Conservation (phyloP, 306 rosid species). For the Bauhinia variegata region DNA sequence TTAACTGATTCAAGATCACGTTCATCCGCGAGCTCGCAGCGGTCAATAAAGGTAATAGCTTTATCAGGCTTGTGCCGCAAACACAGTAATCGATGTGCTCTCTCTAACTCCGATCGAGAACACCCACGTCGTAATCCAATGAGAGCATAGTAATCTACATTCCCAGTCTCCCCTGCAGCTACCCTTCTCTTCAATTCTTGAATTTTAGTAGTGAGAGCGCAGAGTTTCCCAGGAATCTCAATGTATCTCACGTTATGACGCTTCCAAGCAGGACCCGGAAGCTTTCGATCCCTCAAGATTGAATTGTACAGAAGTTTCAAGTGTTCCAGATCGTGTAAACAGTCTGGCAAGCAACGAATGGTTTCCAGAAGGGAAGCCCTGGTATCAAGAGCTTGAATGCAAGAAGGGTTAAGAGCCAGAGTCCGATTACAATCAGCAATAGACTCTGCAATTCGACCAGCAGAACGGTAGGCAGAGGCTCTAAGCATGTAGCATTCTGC, state of each 20-base stretch:
- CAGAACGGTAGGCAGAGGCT: constrained; percentile 66
- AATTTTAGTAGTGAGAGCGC: constrained; percentile 60
- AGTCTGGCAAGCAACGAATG: constrained; percentile 82
- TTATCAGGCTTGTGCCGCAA: constrained; percentile 90
- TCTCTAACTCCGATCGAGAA: constrained; percentile 83
- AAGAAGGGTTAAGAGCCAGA: constrained; percentile 70
- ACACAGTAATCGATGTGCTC: constrained; percentile 70
- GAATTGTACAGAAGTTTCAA: constrained; percentile 84
- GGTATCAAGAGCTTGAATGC: constrained; percentile 84
- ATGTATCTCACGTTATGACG: constrained; percentile 75
- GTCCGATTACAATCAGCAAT: constrained; percentile 94
- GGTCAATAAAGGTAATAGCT: constrained; percentile 64
- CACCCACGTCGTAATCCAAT: constrained; percentile 87
- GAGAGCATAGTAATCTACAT: constrained; percentile 77
- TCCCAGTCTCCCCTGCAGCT: constrained; percentile 67
- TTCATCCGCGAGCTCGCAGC: constrained; percentile 79
- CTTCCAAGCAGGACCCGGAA: constrained; percentile 92
- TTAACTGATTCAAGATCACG: constrained; percentile 70
- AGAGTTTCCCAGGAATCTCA: constrained; percentile 86
- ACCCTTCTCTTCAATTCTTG: constrained; percentile 72
- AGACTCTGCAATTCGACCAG: constrained; percentile 81
- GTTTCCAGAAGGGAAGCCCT: constrained; percentile 79
- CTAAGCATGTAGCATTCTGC: constrained; percentile 89
- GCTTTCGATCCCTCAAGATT: constrained; percentile 77
- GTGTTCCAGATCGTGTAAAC: constrained; percentile 89